Percentiles rank a stretch among this genome's conserved stretches.
Conservation (phyloP, 768 basidiomycete genomes). For the Hygrocybe punicea region DNA sequence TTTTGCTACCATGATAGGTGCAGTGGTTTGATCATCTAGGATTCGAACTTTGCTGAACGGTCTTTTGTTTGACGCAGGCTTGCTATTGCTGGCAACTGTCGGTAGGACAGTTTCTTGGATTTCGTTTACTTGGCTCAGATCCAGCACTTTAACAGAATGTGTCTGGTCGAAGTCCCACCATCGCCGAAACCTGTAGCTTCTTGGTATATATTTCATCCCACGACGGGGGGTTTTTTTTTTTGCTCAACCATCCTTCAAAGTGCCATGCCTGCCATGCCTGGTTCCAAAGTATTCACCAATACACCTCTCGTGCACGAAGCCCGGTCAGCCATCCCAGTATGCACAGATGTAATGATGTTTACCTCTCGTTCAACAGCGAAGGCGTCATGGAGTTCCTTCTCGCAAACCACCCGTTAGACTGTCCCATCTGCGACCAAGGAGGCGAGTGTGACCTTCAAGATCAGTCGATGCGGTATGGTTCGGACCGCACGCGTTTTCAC, state of each 20-base stretch:
- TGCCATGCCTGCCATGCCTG: constrained; percentile 98
- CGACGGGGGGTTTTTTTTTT: constrained; percentile 1
- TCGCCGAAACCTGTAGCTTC: constrained; percentile 95
- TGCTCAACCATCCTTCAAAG: constrained; percentile 34
- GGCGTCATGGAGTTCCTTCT: constrained; percentile 99
- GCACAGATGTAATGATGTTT: background rate
- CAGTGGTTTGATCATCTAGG: constrained; percentile 11
- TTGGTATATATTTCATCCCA: constrained; percentile 48
- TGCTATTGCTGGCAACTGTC: constrained; percentile 96
- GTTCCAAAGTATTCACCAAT: constrained; percentile 89
- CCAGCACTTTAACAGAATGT: constrained; percentile 64
- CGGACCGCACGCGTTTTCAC: constrained; percentile 96
- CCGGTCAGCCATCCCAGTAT: constrained; percentile 43
- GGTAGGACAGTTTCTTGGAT: constrained; percentile 46
- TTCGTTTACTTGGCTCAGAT: constrained; percentile 4
- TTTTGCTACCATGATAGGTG: constrained; percentile 87
- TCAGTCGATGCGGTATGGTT: constrained; percentile 98
- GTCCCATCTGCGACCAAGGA: constrained; percentile 98
- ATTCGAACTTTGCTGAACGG: too few species aligned
- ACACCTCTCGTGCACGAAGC: constrained; percentile 88
- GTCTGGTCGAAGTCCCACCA: constrained; percentile 94
- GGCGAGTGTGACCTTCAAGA: constrained; percentile 99
- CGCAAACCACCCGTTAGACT: constrained; percentile 96
- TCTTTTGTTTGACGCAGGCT: constrained; percentile 46
- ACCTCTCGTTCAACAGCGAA: constrained; percentile 51